A percentile compares a stretch with the other conserved stretches of the same genome.
Conservation (phyloP, 1,284 basidiomycete species). For the Schizopora paradoxa region DNA sequence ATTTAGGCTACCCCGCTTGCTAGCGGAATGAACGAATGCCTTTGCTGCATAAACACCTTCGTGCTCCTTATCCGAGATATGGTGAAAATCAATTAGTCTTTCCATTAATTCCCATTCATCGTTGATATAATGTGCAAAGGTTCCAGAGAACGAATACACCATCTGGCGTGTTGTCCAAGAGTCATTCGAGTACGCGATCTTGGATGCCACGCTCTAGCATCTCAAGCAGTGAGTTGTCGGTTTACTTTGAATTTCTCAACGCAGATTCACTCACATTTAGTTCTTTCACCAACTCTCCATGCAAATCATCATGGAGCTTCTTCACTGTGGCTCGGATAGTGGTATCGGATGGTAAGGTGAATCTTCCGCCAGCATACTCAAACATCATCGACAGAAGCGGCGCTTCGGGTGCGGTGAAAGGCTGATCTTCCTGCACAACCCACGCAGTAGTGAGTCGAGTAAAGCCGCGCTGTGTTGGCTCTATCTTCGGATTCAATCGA, state of each 20-base stretch:
- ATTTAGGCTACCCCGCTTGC: constrained; percentile 21
- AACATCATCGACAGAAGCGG: constrained; percentile 24
- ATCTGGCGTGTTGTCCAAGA: constrained; percentile 30
- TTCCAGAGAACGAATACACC: constrained; percentile 29
- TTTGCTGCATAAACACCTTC: constrained; percentile 25
- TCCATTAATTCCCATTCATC: constrained; percentile 29
- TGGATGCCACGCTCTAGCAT: constrained; percentile 24
- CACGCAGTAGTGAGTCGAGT: constrained; percentile 28
- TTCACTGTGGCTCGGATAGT: constrained; percentile 26
- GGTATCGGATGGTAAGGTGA: constrained; percentile 26
- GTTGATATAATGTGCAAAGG: constrained; percentile 24
- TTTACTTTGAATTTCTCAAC: too few relatives aligned
- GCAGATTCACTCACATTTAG: constrained; percentile 22
- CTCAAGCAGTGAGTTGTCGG: background rate
- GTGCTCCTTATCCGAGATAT: constrained; percentile 28
- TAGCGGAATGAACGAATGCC: constrained; percentile 24
- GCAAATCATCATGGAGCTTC: constrained; percentile 25
- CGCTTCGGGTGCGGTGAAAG: constrained; percentile 28
- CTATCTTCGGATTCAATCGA: background rate
- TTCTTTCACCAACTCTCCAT: constrained; percentile 25
- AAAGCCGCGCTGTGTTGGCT: constrained; percentile 22
- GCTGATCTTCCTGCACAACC: constrained; percentile 29
- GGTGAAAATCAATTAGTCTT: constrained; percentile 27
- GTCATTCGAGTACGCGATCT: constrained; percentile 26
- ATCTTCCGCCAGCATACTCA: constrained; percentile 24